phyloP scores from a whole-genome alignment of 2,329 filamentous ascomycete species.

The Colletotrichum sp. region DNA sequence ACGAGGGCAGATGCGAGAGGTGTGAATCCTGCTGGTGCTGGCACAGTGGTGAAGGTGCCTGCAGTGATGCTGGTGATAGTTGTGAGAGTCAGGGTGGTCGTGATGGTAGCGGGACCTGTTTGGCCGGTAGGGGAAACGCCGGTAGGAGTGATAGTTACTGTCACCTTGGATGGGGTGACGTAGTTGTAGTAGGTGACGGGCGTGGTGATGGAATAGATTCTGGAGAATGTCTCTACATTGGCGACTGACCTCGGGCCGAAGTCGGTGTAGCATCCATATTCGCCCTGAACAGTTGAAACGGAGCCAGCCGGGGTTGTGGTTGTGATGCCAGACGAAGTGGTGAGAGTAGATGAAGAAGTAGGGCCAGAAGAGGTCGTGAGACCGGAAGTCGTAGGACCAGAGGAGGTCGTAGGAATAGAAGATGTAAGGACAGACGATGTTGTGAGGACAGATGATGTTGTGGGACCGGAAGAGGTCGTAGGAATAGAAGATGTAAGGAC shows the following conservation, averaged over 20 bases:
- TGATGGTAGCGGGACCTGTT: background rate
- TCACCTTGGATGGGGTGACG: background rate
- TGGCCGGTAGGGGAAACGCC: background rate
- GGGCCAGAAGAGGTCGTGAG: background rate
- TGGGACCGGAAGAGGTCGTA: background rate
- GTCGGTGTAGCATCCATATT: constrained; percentile 17
- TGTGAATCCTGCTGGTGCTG: background rate
- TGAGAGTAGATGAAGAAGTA: background rate
- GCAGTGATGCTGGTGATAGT: background rate
- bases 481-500: background rate
- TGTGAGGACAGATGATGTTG: no score
- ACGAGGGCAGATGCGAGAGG: background rate
- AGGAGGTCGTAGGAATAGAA: no score
- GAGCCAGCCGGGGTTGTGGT: background rate
- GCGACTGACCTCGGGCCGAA: background rate
- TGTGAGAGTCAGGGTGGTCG: background rate
- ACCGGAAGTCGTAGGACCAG: background rate
- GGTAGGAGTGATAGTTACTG: constrained; percentile 1
- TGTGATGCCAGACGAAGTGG: background rate
- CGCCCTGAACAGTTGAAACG: background rate
- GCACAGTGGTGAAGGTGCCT: background rate
- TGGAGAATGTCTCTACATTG: background rate
- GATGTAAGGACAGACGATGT: no score
- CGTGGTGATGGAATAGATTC: constrained; percentile 5
- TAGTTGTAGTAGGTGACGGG: constrained; percentile 7